These are phyloP conservation scores for Nitzschia inconspicua DNA, from an alignment of 108 stramenopile species.

Conservation along the genomic window DNA sequence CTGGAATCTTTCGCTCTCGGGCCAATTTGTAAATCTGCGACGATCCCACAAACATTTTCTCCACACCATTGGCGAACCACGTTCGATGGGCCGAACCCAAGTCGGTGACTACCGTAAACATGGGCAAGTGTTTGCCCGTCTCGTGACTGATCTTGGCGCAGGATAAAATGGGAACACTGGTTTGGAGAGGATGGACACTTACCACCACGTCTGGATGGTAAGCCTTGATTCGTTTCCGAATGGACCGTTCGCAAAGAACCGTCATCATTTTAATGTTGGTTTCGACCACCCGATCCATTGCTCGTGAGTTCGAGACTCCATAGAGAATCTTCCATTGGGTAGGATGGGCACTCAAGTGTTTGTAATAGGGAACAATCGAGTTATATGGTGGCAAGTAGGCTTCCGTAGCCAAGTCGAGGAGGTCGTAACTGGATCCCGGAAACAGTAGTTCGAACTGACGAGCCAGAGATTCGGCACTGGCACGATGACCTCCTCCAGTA, in stretches of 20 bases:
- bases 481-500: conserved; percentile 97
- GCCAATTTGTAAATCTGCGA: conserved; percentile 74
- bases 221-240: conserved; percentile 58
- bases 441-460: conserved; percentile 80
- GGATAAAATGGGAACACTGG: conserved; percentile 84
- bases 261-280: conserved; percentile 74
- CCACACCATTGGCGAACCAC: conserved; percentile 92
- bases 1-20: conserved; percentile 64
- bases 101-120: conserved; percentile 98
- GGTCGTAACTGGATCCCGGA: conserved; percentile 75
- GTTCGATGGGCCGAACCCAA: conserved; percentile 88
- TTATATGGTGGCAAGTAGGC: conserved; percentile 73
- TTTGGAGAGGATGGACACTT: conserved; percentile 96
- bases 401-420: conserved; percentile 71
- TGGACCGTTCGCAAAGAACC: conserved; percentile 66
- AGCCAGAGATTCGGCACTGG: conserved; percentile 87
- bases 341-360: conserved; percentile 72
- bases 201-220: conserved; percentile 89
- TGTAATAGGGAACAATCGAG: conserved; percentile 64
- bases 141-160: conserved; percentile 75
- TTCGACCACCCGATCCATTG: conserved; percentile 75
- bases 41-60: conserved; percentile 90
- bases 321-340: conserved; percentile 85
- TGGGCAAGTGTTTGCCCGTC: conserved; percentile 75
- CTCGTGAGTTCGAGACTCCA: conserved; percentile 61